Evolutionary conservation across 441 rosid species (phyloP).

Genomic region (Pelargonium myrrhifolium): DNA sequence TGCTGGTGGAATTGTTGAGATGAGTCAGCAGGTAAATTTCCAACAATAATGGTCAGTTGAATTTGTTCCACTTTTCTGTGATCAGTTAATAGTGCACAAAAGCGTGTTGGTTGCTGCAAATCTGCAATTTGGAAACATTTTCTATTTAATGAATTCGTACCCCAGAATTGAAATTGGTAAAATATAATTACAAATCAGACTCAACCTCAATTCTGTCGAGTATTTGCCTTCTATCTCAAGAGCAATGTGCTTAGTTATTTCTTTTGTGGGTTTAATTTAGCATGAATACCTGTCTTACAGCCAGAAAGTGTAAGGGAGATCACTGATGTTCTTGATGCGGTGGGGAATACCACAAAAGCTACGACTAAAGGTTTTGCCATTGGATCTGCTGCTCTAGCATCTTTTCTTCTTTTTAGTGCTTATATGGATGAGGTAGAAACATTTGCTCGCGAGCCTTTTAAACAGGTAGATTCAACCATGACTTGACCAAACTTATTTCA

Average conservation of each 20-base stretch:
- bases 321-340: constrained; percentile 95
- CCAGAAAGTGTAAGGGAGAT: constrained; percentile 97
- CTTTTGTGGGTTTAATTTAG: constrained; percentile 4
- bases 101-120: not conserved
- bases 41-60: too few species aligned
- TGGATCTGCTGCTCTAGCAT: constrained; percentile 98
- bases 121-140: not conserved
- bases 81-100: too few species aligned
- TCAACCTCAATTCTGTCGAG: not conserved
- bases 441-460: constrained; percentile 67
- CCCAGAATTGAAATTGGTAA: not conserved
- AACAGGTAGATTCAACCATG: constrained; percentile 43
- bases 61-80: too few species aligned
- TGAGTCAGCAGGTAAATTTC: constrained; percentile 89
- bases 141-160: constrained; percentile 14
- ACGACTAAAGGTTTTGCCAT: constrained; percentile 98
- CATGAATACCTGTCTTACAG: constrained; percentile 36
- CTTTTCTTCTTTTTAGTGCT: constrained; percentile 97
- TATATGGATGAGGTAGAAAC: constrained; percentile 97
- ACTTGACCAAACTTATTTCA: constrained; percentile 6
- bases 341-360: constrained; percentile 96
- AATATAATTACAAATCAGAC: not conserved
- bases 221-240: not conserved
- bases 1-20: constrained; percentile 99
- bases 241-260: not conserved